Conservation (phyloP, 257 asterid species). For the Solanum bukasovii region DNA sequence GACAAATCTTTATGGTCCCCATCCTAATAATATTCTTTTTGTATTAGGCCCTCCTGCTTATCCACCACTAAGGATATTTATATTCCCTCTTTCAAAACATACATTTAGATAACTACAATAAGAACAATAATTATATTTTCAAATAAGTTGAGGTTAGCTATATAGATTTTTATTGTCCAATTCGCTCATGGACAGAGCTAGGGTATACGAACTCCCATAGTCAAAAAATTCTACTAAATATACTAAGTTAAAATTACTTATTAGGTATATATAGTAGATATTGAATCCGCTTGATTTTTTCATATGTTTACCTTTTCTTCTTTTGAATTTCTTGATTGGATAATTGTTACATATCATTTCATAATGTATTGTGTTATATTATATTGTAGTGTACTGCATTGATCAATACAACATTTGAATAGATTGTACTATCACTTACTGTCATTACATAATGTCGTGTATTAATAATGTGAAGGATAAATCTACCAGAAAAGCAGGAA, state of each 20-base stretch:
- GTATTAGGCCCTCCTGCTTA: slow-evolving; percentile 15
- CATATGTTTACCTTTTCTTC: neutral
- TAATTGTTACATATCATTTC: neutral
- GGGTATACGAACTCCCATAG: neutral
- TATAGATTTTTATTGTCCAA: neutral
- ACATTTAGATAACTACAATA: neutral
- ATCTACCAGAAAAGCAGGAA: neutral
- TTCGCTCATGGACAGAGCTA: neutral
- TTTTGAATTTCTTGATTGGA: neutral
- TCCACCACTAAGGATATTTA: slow-evolving; percentile 27
- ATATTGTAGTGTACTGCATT: too few relatives aligned
- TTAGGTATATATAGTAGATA: neutral
- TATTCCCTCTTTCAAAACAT: neutral
- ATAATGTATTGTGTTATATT: too few relatives aligned
- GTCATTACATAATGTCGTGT: neutral
- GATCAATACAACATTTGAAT: too few relatives aligned
- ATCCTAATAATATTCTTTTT: slow-evolving; percentile 8
- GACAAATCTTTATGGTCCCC: slow-evolving; percentile 18
- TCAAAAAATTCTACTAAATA: neutral
- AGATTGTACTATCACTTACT: too few relatives aligned
- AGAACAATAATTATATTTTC: neutral
- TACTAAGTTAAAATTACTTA: neutral
- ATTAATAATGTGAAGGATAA: too few relatives aligned
- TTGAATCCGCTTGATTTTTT: neutral
- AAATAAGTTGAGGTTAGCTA: neutral